Evolutionary conservation across 2,329 filamentous ascomycete genomes (phyloP), one percentile per base, ranked within the genome.

Genomic region (Plectosphaerella sp.): DNA sequence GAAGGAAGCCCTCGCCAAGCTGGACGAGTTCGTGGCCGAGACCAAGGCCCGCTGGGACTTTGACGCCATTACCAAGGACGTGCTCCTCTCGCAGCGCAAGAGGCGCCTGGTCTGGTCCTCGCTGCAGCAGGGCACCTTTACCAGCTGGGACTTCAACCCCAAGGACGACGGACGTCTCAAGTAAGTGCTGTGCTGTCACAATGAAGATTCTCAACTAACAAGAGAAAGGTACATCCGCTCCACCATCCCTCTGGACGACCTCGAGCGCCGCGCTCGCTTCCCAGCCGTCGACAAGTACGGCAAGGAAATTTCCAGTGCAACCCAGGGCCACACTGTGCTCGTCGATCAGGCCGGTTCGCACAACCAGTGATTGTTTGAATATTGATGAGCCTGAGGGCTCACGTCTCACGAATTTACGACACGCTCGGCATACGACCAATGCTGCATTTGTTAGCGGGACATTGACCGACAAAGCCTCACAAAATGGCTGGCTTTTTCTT

Each of bases 61-160:
- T 65, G 77, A 87, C 42, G 73, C 75, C 56, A 93, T 97, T 61
- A 91, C 88, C 5, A 70, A 82, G 50, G 79, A 89, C 50, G 90
- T 94, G 1, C 69, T 95, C 9, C 71, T 77, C 39, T 91, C 87
- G 45, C 92, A 97, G 75, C 86, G 91, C 42, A 85, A 87, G 63
- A 82, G 92, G 14, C 81, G 87, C 48, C 72, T 96, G 9, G 88
- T 91, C 24, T 95, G 90, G 86, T 82, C 81, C 41, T 89, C 92
- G 1, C 76, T 97, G 57, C 88, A 84, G 65, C 72, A 86, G 67
- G 92, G 91, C 51, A 76, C 76, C 36, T 91, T 89, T 60, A 88
- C 88, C 39, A 82, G 84, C 65, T 97, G 92, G 92, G 92, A 97
- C 69, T 88, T 87, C 70, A 82, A 92, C 71, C 91, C 91, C 0